These are phyloP conservation scores for Neobulgaria alba DNA, from an alignment of 2,329 filamentous ascomycete genomes.

Conservation along the genomic window DNA sequence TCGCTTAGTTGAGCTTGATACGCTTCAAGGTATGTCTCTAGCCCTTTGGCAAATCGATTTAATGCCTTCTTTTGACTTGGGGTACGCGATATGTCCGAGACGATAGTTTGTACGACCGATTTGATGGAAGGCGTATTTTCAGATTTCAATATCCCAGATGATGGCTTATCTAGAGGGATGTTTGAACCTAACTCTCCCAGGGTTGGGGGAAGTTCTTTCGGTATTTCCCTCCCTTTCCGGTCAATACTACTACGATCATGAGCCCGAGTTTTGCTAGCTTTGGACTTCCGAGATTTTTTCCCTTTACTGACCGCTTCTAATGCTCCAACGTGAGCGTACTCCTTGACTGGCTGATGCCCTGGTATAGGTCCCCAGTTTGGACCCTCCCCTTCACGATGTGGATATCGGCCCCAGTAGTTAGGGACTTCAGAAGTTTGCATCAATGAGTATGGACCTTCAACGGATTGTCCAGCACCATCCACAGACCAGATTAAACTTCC, in stretches of 20 bases:
- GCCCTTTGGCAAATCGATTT: conserved; percentile 33
- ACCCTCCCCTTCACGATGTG: conserved; percentile 2
- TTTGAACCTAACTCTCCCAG: too few relatives aligned
- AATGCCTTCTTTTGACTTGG: conserved; percentile 37
- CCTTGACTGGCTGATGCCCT: conserved; percentile 4
- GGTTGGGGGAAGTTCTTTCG: too few relatives aligned
- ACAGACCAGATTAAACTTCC: conserved; percentile 8
- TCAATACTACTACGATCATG: too few relatives aligned
- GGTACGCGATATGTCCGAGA: conserved; percentile 29
- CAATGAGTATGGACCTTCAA: conserved; percentile 12
- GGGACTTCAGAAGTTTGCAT: conserved; percentile 18
- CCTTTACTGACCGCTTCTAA: conserved; percentile 11
- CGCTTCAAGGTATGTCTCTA: conserved; percentile 35
- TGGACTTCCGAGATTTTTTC: conserved; percentile 1
- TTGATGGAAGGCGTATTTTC: neutral
- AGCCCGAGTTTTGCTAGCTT: too few relatives aligned
- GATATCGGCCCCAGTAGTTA: conserved; percentile 9
- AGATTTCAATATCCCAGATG: too few relatives aligned
- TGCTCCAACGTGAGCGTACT: conserved; percentile 10
- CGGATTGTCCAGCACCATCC: conserved; percentile 16
- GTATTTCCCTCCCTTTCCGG: too few relatives aligned
- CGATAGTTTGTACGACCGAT: neutral
- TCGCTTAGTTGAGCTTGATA: conserved; percentile 32
- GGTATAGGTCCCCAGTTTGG: conserved; percentile 1
- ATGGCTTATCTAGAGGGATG: too few relatives aligned